phyloP scores from a whole-genome alignment of 495 filamentous ascomycete genomes.

The Tetracladium marchalianum region DNA sequence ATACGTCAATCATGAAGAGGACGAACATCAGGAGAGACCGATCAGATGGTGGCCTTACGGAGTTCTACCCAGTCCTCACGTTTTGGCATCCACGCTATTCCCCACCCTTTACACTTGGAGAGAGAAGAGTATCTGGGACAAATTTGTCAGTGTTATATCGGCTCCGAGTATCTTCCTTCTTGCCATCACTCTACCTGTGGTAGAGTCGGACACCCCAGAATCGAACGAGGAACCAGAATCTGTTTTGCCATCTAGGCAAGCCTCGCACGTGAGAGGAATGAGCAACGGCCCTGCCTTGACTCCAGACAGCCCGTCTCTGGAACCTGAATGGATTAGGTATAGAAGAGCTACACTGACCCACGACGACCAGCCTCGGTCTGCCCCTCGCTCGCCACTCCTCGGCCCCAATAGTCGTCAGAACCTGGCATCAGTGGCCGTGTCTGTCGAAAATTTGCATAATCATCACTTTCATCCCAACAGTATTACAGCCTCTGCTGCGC shows the following conservation, averaged over 20 bases:
- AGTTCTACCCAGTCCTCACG: conserved; percentile 56
- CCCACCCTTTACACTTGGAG: conserved; percentile 77
- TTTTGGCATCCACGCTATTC: conserved; percentile 70
- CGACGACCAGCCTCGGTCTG: neutral
- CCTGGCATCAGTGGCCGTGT: conserved; percentile 13
- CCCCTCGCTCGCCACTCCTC: neutral
- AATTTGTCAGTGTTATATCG: conserved; percentile 65
- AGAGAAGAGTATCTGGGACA: conserved; percentile 68
- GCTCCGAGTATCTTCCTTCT: conserved; percentile 85
- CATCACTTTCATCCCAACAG: conserved; percentile 13
- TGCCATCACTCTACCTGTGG: conserved; percentile 85
- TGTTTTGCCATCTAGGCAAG: neutral
- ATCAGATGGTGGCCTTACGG: conserved; percentile 67
- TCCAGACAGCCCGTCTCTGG: conserved; percentile 17
- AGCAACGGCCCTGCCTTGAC: conserved; percentile 5
- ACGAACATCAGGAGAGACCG: conserved; percentile 21
- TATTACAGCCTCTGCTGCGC: neutral
- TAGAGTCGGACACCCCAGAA: conserved; percentile 52
- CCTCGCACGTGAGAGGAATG: conserved; percentile 2
- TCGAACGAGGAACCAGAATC: conserved; percentile 31
- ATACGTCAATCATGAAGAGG: conserved; percentile 1
- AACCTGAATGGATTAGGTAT: conserved; percentile 45
- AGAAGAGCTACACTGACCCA: conserved; percentile 22
- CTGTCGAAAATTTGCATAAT: conserved; percentile 11
- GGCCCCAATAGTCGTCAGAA: conserved; percentile 8